Conservation (phyloP, 306 rosid genomes). For the Begonia masoniana region DNA sequence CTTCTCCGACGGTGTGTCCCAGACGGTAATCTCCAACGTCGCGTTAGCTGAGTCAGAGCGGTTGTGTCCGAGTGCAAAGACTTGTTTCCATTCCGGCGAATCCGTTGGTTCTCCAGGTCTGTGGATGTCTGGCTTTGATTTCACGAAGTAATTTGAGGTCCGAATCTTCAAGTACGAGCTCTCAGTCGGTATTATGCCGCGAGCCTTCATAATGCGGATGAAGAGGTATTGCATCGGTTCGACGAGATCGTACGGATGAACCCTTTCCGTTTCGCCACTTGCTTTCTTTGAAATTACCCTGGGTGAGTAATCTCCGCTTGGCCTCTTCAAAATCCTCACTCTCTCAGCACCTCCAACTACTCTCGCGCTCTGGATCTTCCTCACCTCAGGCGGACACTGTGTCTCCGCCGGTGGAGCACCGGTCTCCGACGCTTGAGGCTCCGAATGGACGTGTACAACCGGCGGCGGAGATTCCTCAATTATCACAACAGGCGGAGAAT, state of each 20-base stretch:
- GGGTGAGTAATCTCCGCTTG: slow-evolving; percentile 53
- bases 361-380: slow-evolving; percentile 51
- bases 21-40: slow-evolving; percentile 55
- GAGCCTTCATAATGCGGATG: slow-evolving; percentile 64
- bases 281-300: slow-evolving; percentile 37
- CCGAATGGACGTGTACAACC: slow-evolving; percentile 34
- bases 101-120: slow-evolving; percentile 50
- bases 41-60: slow-evolving; percentile 32
- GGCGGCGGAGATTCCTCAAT: slow-evolving; percentile 41
- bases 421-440: slow-evolving; percentile 23
- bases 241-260: slow-evolving; percentile 68
- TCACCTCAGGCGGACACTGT: slow-evolving; percentile 36
- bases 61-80: slow-evolving; percentile 43
- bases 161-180: slow-evolving; percentile 50
- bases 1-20: slow-evolving; percentile 49
- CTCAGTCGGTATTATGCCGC: slow-evolving; percentile 37
- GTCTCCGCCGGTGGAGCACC: slow-evolving; percentile 24
- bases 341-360: slow-evolving; percentile 32
- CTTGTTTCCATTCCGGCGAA: slow-evolving; percentile 80
- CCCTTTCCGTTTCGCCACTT: slow-evolving; percentile 24
- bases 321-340: slow-evolving; percentile 41
- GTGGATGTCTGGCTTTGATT: slow-evolving; percentile 36
- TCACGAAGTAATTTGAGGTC: slow-evolving; percentile 23
- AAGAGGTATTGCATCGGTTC: slow-evolving; percentile 87
- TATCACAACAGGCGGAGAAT: slow-evolving; percentile 43